Conservation (phyloP, 306 rosid genomes). For the Spatholobus suberectus region DNA sequence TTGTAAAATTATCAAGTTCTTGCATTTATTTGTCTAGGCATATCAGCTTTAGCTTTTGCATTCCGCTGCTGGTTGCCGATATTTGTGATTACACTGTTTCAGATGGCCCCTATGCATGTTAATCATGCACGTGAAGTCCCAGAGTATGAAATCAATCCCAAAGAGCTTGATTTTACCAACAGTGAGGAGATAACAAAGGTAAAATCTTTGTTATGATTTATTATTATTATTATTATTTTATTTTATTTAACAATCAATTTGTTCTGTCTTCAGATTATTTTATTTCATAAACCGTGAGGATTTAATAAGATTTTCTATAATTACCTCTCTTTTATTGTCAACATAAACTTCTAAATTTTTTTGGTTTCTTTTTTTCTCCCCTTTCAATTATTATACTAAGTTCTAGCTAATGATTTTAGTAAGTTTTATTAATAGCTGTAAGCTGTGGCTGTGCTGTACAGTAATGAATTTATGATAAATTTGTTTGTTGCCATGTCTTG, state of each 20-base stretch:
- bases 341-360: neutral
- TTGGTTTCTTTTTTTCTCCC: neutral
- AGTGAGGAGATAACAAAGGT: conserved; percentile 87
- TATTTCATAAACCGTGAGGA: conserved; percentile 9
- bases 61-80: conserved; percentile 33
- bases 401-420: neutral
- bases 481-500: conserved; percentile 20
- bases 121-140: conserved; percentile 84
- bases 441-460: conserved; percentile 3
- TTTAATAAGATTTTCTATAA: conserved; percentile 5
- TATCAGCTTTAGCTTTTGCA: conserved; percentile 25
- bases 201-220: neutral
- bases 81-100: conserved; percentile 36
- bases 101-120: conserved; percentile 93
- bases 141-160: conserved; percentile 87
- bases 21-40: conserved; percentile 30
- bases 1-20: conserved; percentile 46
- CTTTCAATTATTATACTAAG: neutral
- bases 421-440: conserved; percentile 5
- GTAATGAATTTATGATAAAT: neutral
- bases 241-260: neutral
- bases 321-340: neutral
- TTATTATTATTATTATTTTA: neutral
- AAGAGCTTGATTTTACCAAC: conserved; percentile 85
- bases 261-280: conserved; percentile 8